A percentile compares a stretch with the other conserved stretches of the same genome.
Conservation (phyloP, 306 rosid genomes). For the Cercis canadensis region DNA sequence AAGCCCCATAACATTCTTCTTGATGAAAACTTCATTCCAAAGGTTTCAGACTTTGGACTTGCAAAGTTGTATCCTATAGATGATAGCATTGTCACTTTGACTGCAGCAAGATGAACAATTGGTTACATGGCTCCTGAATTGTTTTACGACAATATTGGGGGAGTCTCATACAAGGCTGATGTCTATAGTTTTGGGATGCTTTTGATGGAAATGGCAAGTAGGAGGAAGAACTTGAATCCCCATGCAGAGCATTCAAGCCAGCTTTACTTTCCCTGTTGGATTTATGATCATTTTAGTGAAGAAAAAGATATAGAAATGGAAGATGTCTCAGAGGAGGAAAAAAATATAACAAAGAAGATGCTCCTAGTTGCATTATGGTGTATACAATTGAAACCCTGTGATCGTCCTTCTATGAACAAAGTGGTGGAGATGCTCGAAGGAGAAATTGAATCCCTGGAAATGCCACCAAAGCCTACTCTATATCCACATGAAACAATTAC, state of each 20-base stretch:
- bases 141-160: slow-evolving; percentile 29
- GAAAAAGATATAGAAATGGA: slow-evolving; percentile 13
- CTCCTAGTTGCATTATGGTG: slow-evolving; percentile 43
- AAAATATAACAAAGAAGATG: slow-evolving; percentile 29
- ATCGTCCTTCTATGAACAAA: slow-evolving; percentile 39
- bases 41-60: slow-evolving; percentile 39
- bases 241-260: slow-evolving; percentile 31
- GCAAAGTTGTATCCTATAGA: slow-evolving; percentile 9
- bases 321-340: slow-evolving; percentile 4
- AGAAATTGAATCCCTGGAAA: neutral
- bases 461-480: slow-evolving; percentile 24
- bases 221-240: slow-evolving; percentile 21
- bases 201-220: slow-evolving; percentile 31
- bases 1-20: slow-evolving; percentile 30
- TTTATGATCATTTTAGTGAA: slow-evolving; percentile 6
- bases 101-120: slow-evolving; percentile 32
- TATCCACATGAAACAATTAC: slow-evolving; percentile 11
- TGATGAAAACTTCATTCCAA: slow-evolving; percentile 13
- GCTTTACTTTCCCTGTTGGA: slow-evolving; percentile 31
- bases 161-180: slow-evolving; percentile 19
- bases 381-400: slow-evolving; percentile 22
- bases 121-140: slow-evolving; percentile 40
- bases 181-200: slow-evolving; percentile 35
- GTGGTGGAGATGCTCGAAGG: slow-evolving; percentile 43
- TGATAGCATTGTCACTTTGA: slow-evolving; percentile 4